Conservation (phyloP, 2,329 filamentous ascomycete genomes). For the Aureobasidium sp. region DNA sequence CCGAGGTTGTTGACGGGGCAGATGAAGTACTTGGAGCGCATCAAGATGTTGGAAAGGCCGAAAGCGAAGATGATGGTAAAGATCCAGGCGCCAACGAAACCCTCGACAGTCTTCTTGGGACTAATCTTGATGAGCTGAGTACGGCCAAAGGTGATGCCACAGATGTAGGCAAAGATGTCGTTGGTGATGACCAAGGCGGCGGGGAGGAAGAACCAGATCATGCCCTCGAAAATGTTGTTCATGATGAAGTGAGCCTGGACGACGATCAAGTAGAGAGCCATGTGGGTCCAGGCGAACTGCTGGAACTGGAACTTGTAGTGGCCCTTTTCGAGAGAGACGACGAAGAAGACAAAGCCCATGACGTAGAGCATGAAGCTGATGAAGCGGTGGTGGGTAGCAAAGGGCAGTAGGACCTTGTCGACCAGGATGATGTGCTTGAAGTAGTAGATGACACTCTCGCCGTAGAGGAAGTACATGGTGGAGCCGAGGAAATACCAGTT, state of each 20-base stretch:
- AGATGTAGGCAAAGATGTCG: conserved; percentile 97
- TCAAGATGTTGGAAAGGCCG: conserved; percentile 72
- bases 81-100: conserved; percentile 93
- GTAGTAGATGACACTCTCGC: conserved; percentile 98
- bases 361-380: conserved; percentile 98
- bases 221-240: conserved; percentile 99
- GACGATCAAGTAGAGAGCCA: conserved; percentile 96
- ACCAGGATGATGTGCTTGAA: conserved; percentile 98
- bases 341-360: conserved; percentile 97
- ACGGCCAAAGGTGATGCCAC: conserved; percentile 91
- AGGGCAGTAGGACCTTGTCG: conserved; percentile 82
- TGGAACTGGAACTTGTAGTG: conserved; percentile 99
- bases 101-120: conserved; percentile 98
- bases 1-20: conserved; percentile 96
- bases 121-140: conserved; percentile 97
- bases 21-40: conserved; percentile 93
- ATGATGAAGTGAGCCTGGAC: conserved; percentile 98
- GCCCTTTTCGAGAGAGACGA: conserved; percentile 85
- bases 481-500: conserved; percentile 99
- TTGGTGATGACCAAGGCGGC: conserved; percentile 95
- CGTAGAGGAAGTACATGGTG: conserved; percentile 98
- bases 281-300: conserved; percentile 98
- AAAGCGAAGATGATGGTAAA: conserved; percentile 86
- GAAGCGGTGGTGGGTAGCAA: conserved; percentile 96
- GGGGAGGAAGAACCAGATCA: conserved; percentile 99